Conservation (phyloP, 805 yeast genomes). For the Torulaspora delbrueckii region DNA sequence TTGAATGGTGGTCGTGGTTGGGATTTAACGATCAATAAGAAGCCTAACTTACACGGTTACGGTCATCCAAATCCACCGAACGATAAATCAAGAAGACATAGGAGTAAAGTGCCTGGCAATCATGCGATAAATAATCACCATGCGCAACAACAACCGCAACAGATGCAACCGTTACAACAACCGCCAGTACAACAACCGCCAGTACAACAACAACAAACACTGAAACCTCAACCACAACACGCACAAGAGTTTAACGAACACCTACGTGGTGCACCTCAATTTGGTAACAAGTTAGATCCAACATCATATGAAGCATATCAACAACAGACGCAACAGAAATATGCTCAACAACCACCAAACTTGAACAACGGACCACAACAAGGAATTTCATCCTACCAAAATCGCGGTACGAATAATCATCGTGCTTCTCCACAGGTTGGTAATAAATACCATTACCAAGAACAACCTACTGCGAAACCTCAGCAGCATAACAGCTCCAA, state of each 20-base stretch:
- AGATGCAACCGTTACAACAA: slow-evolving; percentile 21
- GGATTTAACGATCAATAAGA: slow-evolving; percentile 85
- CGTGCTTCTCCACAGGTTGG: slow-evolving; percentile 24
- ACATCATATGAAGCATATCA: slow-evolving; percentile 39
- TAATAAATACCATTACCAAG: slow-evolving; percentile 19
- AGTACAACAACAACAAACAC: slow-evolving; percentile 26
- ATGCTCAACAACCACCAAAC: slow-evolving; percentile 30
- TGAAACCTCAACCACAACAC: slow-evolving; percentile 27
- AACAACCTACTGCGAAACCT: slow-evolving; percentile 19
- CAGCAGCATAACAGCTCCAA: slow-evolving; percentile 9
- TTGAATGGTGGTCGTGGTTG: slow-evolving; percentile 93
- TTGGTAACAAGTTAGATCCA: slow-evolving; percentile 38
- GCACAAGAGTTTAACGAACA: slow-evolving; percentile 10
- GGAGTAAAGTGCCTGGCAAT: slow-evolving; percentile 15
- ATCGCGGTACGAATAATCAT: slow-evolving; percentile 30
- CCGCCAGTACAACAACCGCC: slow-evolving; percentile 27
- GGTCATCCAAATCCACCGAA: slow-evolving; percentile 89
- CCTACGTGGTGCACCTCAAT: slow-evolving; percentile 27
- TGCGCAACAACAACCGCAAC: slow-evolving; percentile 18
- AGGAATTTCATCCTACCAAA: slow-evolving; percentile 10
- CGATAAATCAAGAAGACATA: slow-evolving; percentile 37
- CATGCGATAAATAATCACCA: slow-evolving; percentile 14
- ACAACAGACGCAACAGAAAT: slow-evolving; percentile 36
- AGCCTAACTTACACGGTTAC: slow-evolving; percentile 92
- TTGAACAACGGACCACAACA: slow-evolving; percentile 17